Conservation (phyloP, 148 eudicot species). For the Fagopyrum esculentum region DNA sequence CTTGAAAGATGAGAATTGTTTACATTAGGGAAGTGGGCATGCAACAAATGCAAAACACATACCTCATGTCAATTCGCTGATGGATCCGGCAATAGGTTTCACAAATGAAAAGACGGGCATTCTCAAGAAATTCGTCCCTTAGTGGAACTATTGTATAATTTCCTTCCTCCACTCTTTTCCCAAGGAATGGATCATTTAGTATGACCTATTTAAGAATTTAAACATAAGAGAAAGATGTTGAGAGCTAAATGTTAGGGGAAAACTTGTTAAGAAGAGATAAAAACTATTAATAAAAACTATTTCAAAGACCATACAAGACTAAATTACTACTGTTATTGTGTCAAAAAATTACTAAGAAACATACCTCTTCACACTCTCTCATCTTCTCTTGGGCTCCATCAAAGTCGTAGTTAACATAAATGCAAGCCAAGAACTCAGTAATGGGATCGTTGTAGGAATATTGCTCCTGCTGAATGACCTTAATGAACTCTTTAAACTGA, state of each 20-base stretch:
- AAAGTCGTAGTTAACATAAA: conserved; percentile 91
- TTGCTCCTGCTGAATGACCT: conserved; percentile 92
- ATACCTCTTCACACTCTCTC: conserved; percentile 94
- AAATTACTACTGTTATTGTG: too few species aligned
- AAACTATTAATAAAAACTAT: too few species aligned
- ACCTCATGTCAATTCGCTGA: conserved; percentile 95
- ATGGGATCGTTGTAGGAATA: conserved; percentile 80
- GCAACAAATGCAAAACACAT: conserved; percentile 14
- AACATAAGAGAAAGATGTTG: neutral
- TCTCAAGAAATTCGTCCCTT: conserved; percentile 92
- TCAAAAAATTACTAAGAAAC: neutral
- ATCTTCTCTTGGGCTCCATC: conserved; percentile 90
- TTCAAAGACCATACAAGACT: too few species aligned
- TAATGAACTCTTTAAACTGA: conserved; percentile 88
- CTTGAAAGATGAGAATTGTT: too few species aligned
- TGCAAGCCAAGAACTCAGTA: conserved; percentile 90
- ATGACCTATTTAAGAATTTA: conserved; percentile 45
- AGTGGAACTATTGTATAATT: conserved; percentile 67
- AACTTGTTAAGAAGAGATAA: too few species aligned
- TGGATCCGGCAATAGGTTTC: conserved; percentile 96
- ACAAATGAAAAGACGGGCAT: conserved; percentile 88
- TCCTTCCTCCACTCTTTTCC: conserved; percentile 82
- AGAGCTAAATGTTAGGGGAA: neutral
- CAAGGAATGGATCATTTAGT: conserved; percentile 95
- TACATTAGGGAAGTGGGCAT: too few species aligned